Evolutionary conservation across 371 early-diverging fungal species (phyloP), one percentile per base, ranked within the genome.

Genomic region (Rhizopus delemar): DNA sequence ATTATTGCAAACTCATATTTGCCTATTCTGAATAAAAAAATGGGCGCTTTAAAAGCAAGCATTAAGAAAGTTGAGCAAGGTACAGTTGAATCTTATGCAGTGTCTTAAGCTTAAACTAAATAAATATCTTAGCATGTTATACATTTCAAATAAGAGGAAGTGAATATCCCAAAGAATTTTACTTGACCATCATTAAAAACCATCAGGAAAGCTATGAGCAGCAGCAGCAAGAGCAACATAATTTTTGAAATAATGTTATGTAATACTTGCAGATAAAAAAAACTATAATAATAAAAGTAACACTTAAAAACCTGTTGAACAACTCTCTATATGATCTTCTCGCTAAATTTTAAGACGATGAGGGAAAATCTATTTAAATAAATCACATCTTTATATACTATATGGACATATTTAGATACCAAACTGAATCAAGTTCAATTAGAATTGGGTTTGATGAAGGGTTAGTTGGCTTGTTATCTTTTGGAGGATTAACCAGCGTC

Each of bases 101-200:
- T 15, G 33, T 22, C 3, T 5, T 28, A 4, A 38, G 31, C 31
- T 32, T 39, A 31, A 11, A 5, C 15, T 12, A 32, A 16, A 31
- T 41, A 33, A 39, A 32, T 16, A 50, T 3, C 11, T n/a, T 16
- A 75, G 76, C 76, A 2, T 72, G 73, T 43, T 75, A 75, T 46
- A 67, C 73, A 3, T 73, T 68, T 43, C 70, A 70, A 53, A 70
- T 75, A n/a, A 66, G 73, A 57, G 75, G 75, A 34, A 75, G 75
- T 49, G 75, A 75, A 56, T 75, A 75, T 51, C 75, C 75, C 15
- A 63, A 66, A 36, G 72, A 75, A 50, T 68, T 75, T 65, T 75
- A 71, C 28, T 53, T 71, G n/a, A 50, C 43, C 2, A 75, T 75
- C 8, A 71, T 75, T 33, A 72, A 69, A 36, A 60, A 67, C n/a